Evolutionary conservation across 2,329 filamentous ascomycete genomes (phyloP), one percentile per base, ranked within the genome.

Genomic region (Rachicladosporium sp.): DNA sequence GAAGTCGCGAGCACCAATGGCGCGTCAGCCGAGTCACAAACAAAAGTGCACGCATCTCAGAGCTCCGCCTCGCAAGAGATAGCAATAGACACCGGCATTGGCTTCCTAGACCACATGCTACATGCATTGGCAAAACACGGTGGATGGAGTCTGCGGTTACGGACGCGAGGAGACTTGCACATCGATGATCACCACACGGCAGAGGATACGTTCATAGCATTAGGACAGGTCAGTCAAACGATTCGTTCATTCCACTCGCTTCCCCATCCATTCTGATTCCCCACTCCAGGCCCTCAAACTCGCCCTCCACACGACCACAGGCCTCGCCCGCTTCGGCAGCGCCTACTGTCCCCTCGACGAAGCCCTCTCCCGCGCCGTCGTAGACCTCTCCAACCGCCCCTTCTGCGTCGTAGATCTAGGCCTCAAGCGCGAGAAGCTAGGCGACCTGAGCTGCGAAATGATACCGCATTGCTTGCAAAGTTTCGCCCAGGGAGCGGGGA

Each of bases 161-260:
- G 77, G 48, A 93, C 86, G 63, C 75, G 81, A 60, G 91, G 91
- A 40, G 91, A 98, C 65, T 67, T 96, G 38, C 83, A 93, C 69
- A 87, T 98, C 61, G 91, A 98, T 67, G 91, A 96, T 71, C 91
- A 98, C 68, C 91, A 98, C 74, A 95, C 89, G 6, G 82, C 88
- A 47, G 91, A 98, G 70, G 91, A 98, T 60, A 82, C 85, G 43
- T 95, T 85, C 66, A 81, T 98, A 49, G 86, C 89, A 10, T 77
- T 98, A 13, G 91, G 91, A 36, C 70, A 42, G 40, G 40, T 42
- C 34, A 38, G 41, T 15, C 2, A 21, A 27, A n/a, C n/a, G n/a
- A n/a, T n/a, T n/a, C n/a, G n/a, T n/a, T n/a, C n/a, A n/a, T n/a
- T n/a, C n/a, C n/a, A n/a, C n/a, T n/a, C n/a, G n/a, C n/a, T n/a